Percentiles rank a stretch among this genome's conserved stretches.
Conservation (phyloP, 495 filamentous ascomycete species). For the Aspergillus sclerotiicarbonarius region DNA sequence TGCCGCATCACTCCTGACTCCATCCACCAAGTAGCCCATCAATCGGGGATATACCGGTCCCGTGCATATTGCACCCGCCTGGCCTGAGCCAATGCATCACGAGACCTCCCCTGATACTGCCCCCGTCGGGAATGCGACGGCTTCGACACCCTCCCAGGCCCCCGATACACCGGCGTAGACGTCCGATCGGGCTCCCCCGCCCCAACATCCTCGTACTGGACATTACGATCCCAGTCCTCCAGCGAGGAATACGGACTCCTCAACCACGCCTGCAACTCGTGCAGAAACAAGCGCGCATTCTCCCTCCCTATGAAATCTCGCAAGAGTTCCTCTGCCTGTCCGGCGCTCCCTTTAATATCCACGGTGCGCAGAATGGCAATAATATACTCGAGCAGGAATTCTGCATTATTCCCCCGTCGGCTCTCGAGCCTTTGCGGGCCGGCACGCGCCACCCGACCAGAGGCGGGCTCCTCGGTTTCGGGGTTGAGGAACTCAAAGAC, state of each 20-base stretch:
- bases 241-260: slow-evolving; percentile 70
- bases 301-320: slow-evolving; percentile 78
- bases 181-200: slow-evolving; percentile 13
- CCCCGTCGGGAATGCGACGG: slow-evolving; percentile 12
- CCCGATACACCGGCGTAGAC: slow-evolving; percentile 26
- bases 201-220: slow-evolving; percentile 61
- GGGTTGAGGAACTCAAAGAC: slow-evolving; percentile 77
- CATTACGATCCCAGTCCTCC: slow-evolving; percentile 76
- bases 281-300: slow-evolving; percentile 76
- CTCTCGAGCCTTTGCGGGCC: slow-evolving; percentile 37
- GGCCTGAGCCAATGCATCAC: slow-evolving; percentile 22
- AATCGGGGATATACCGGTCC: slow-evolving; percentile 44
- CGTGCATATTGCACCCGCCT: slow-evolving; percentile 31
- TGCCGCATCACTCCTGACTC: slow-evolving; percentile 16
- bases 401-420: slow-evolving; percentile 70
- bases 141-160: slow-evolving; percentile 29
- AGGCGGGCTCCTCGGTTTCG: slow-evolving; percentile 25
- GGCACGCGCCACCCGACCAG: slow-evolving; percentile 27
- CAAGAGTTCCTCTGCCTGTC: slow-evolving; percentile 86
- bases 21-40: background rate
- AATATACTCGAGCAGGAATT: slow-evolving; percentile 88
- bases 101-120: slow-evolving; percentile 14
- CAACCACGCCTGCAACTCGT: slow-evolving; percentile 79
- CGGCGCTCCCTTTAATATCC: slow-evolving; percentile 80
- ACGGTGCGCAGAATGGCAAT: slow-evolving; percentile 85